A percentile compares a stretch with the other conserved stretches of the same genome.
These are phyloP conservation scores for Rhipidocladum racemiflorum DNA, from an alignment of 176 grass and related monocot genomes.

Conservation along the genomic window DNA sequence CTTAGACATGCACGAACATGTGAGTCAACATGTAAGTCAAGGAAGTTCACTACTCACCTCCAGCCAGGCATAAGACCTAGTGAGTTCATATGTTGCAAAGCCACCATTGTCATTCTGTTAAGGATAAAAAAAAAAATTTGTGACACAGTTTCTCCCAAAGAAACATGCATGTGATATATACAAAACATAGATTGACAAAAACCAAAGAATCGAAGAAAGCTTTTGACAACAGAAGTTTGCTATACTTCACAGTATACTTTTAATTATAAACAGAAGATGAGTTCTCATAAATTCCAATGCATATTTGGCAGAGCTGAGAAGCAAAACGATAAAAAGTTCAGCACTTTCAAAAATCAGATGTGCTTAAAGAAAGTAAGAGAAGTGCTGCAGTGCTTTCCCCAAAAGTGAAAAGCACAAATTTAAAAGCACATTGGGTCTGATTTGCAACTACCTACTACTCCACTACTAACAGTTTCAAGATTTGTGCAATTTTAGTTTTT, in stretches of 20 bases:
- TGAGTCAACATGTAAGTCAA: not conserved
- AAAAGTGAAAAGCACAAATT: not conserved
- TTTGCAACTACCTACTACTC: not conserved
- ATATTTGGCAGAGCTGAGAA: not conserved
- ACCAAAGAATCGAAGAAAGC: slow-evolving; percentile 16
- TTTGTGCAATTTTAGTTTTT: not conserved
- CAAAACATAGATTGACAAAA: slow-evolving; percentile 3
- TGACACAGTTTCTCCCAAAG: not conserved
- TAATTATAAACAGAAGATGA: not conserved
- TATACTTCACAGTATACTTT: not conserved
- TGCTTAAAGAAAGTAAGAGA: not conserved
- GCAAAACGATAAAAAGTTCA: not conserved
- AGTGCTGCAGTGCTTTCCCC: not conserved
- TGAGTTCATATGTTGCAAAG: slow-evolving; percentile 88
- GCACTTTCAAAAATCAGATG: not conserved
- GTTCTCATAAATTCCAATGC: not conserved
- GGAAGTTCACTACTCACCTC: slow-evolving; percentile 55
- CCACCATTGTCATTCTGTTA: slow-evolving; percentile 84
- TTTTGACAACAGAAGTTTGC: slow-evolving; percentile 18
- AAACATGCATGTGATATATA: not conserved
- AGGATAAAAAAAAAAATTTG: slow-evolving; percentile 26
- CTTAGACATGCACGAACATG: not conserved
- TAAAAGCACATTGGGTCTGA: not conserved
- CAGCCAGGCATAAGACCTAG: slow-evolving; percentile 87
- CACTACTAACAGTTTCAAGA: not conserved